Conservation (phyloP, 257 asterid genomes). For the Lithospermum erythrorhizon region DNA sequence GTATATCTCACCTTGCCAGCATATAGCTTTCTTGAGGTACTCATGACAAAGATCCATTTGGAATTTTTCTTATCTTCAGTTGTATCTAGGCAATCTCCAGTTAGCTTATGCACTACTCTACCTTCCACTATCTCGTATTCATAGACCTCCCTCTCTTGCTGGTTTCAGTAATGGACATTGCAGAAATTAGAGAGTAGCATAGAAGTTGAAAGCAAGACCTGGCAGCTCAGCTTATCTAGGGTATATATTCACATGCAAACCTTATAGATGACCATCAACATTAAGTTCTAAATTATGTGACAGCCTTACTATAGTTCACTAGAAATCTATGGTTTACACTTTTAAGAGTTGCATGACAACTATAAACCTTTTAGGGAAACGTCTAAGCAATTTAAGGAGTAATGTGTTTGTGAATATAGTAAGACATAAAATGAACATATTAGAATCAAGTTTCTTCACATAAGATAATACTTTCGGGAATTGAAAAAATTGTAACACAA, state of each 20-base stretch:
- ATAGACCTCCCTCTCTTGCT: conserved; percentile 23
- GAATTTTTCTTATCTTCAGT: conserved; percentile 1
- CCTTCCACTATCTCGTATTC: conserved; percentile 21
- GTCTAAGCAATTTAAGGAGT: too few relatives aligned
- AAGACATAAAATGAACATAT: background rate
- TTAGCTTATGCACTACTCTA: conserved; percentile 16
- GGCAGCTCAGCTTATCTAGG: background rate
- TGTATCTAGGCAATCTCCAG: conserved; percentile 15
- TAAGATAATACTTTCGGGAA: too few relatives aligned
- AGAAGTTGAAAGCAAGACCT: background rate
- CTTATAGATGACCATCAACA: too few relatives aligned
- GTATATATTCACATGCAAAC: background rate
- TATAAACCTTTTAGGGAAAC: too few relatives aligned
- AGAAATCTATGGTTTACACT: too few relatives aligned
- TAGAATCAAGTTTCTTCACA: background rate
- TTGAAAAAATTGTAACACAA: background rate
- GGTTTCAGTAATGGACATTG: background rate
- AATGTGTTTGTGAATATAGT: too few relatives aligned
- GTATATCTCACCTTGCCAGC: conserved; percentile 14
- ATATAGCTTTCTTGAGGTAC: conserved; percentile 18
- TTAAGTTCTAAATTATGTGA: background rate
- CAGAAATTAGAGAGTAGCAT: background rate
- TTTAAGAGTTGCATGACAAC: too few relatives aligned
- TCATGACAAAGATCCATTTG: conserved; percentile 29
- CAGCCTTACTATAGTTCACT: background rate